These are phyloP conservation scores for Magnusiomyces tetraspermus DNA, from an alignment of 1,139 yeast genomes.

Conservation along the genomic window DNA sequence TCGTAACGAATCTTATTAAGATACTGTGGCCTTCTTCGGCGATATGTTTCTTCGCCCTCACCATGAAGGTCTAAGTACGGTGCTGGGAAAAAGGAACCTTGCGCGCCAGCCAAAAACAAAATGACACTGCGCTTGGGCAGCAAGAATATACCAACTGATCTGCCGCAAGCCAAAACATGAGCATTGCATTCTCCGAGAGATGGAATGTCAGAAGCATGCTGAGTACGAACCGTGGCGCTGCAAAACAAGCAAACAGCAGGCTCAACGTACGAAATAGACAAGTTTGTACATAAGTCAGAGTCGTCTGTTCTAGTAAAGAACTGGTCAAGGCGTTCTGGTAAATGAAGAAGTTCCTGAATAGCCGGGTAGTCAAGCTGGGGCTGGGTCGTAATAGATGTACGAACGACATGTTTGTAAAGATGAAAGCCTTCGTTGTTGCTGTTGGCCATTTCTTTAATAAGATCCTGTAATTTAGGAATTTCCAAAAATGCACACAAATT, in stretches of 20 bases:
- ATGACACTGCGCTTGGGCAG: constrained; percentile 69
- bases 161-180: constrained; percentile 41
- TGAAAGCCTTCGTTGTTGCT: background rate
- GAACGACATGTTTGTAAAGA: background rate
- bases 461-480: constrained; percentile 33
- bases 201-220: constrained; percentile 43
- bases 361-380: constrained; percentile 57
- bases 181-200: constrained; percentile 31
- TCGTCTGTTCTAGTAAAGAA: constrained; percentile 38
- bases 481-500: constrained; percentile 46
- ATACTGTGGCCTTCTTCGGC: constrained; percentile 63
- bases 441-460: background rate
- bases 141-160: constrained; percentile 66
- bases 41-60: constrained; percentile 62
- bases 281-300: constrained; percentile 24
- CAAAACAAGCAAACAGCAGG: constrained; percentile 87
- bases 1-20: constrained; percentile 58
- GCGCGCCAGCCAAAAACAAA: constrained; percentile 47
- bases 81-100: constrained; percentile 74
- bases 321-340: constrained; percentile 61
- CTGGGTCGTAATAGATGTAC: background rate
- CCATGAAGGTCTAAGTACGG: constrained; percentile 87
- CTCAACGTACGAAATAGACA: constrained; percentile 36
- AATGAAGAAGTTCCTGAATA: constrained; percentile 43
- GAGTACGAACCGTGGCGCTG: constrained; percentile 48